Conservation (phyloP, 331 rosid species). For the Quercus lobata region DNA sequence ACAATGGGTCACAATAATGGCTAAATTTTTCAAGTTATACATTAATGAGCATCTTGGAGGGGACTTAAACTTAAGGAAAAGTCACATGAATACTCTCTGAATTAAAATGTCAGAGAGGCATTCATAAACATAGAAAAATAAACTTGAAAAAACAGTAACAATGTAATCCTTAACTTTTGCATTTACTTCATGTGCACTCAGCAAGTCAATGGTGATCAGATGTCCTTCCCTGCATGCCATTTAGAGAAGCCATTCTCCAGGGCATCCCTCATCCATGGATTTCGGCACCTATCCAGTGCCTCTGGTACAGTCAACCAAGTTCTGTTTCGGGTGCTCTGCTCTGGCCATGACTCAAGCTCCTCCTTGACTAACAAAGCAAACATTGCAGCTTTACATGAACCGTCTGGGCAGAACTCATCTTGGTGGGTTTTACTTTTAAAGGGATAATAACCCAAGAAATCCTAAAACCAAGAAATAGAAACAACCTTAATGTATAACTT, state of each 20-base stretch:
- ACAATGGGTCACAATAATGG: not conserved
- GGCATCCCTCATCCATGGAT: too few relatives aligned
- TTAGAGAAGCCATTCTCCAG: too few relatives aligned
- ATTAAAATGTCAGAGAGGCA: not conserved
- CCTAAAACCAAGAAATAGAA: slow-evolving; percentile 44
- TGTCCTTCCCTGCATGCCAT: not conserved
- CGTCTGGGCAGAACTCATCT: slow-evolving; percentile 84
- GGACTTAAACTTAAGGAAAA: not conserved
- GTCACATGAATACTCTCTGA: not conserved
- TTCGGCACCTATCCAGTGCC: too few relatives aligned
- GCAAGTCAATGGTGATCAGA: slow-evolving; percentile 14
- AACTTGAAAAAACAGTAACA: not conserved
- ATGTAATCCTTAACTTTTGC: not conserved
- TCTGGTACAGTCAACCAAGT: too few relatives aligned
- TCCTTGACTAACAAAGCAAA: slow-evolving; percentile 72
- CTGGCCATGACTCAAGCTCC: slow-evolving; percentile 75
- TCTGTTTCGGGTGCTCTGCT: too few relatives aligned
- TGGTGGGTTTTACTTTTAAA: slow-evolving; percentile 90
- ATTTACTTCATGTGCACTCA: slow-evolving; percentile 7
- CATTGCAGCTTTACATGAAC: slow-evolving; percentile 88
- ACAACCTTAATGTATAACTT: not conserved
- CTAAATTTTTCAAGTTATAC: not conserved
- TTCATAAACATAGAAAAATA: not conserved
- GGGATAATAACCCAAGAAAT: slow-evolving; percentile 61
- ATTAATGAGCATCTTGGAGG: not conserved